Percentiles rank a stretch among this genome's conserved stretches.
Evolutionary conservation across 2,329 filamentous ascomycete genomes (phyloP).

Genomic region (Parastagonospora nodorum): DNA sequence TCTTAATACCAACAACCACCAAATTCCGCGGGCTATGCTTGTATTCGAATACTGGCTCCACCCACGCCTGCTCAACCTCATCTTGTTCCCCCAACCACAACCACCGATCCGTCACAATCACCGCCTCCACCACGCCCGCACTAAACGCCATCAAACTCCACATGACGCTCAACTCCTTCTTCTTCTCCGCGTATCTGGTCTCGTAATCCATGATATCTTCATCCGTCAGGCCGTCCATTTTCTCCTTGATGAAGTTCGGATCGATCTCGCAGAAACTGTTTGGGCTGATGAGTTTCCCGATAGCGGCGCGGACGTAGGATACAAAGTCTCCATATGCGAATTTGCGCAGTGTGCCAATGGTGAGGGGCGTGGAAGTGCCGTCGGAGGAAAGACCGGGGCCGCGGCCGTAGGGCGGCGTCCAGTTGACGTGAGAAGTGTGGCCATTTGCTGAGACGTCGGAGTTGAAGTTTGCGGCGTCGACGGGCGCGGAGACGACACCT

Average conservation of each 20-base stretch:
- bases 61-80: slow-evolving; percentile 77
- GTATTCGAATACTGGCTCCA: slow-evolving; percentile 93
- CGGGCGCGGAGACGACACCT: slow-evolving; percentile 70
- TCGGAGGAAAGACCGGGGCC: slow-evolving; percentile 48
- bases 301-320: slow-evolving; percentile 79
- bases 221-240: slow-evolving; percentile 72
- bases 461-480: slow-evolving; percentile 31
- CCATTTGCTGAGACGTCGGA: slow-evolving; percentile 48
- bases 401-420: slow-evolving; percentile 53
- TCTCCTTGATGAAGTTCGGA: slow-evolving; percentile 61
- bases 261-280: slow-evolving; percentile 44
- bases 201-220: slow-evolving; percentile 77
- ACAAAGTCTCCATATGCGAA: slow-evolving; percentile 75
- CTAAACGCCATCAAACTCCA: slow-evolving; percentile 98
- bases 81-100: slow-evolving; percentile 79
- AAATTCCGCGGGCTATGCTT: slow-evolving; percentile 83
- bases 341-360: slow-evolving; percentile 85
- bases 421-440: slow-evolving; percentile 39
- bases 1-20: slow-evolving; percentile 90
- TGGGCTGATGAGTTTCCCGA: slow-evolving; percentile 67
- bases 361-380: slow-evolving; percentile 74
- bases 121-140: slow-evolving; percentile 82
- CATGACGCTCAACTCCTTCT: slow-evolving; percentile 81
- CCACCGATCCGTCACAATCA: slow-evolving; percentile 92
- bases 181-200: slow-evolving; percentile 64